A percentile compares a stretch with the other conserved stretches of the same genome.
Evolutionary conservation across 2,329 filamentous ascomycete species (phyloP).

Genomic region (Fusarium caatingaense): DNA sequence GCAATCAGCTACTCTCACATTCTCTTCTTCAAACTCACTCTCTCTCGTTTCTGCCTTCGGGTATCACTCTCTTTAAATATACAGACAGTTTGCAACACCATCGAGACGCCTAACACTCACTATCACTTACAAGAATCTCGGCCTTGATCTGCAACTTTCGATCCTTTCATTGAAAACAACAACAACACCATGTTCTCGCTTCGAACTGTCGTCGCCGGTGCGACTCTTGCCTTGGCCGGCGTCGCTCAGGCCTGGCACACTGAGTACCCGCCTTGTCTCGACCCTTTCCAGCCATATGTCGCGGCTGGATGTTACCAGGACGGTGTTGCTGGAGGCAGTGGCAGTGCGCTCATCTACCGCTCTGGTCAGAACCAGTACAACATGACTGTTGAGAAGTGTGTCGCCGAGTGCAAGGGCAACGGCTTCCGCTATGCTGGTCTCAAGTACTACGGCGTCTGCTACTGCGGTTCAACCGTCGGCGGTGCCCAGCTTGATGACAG

Average conservation of each 20-base stretch:
- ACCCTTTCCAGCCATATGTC: constrained; percentile 60
- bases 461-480: constrained; percentile 63
- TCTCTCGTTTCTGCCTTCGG: constrained; percentile 17
- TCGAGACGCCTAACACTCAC: constrained; percentile 10
- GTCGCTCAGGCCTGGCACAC: constrained; percentile 56
- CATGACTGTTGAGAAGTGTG: constrained; percentile 62
- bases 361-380: constrained; percentile 51
- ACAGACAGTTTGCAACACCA: constrained; percentile 20
- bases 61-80: constrained; percentile 42
- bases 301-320: constrained; percentile 62
- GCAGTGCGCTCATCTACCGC: constrained; percentile 57
- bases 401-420: constrained; percentile 63
- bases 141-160: constrained; percentile 25
- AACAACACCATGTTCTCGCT: constrained; percentile 38
- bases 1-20: constrained; percentile 37
- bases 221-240: constrained; percentile 54
- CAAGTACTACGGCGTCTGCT: constrained; percentile 64
- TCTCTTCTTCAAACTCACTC: constrained; percentile 31
- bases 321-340: constrained; percentile 42
- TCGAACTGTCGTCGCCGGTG: constrained; percentile 50
- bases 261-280: constrained; percentile 58
- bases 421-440: constrained; percentile 64
- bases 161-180: constrained; percentile 29
- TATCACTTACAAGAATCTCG: constrained; percentile 15
- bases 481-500: constrained; percentile 63